Evolutionary conservation across 1,139 yeast genomes (phyloP), one percentile per base, ranked within the genome.

Genomic region (Kodamaea arcana): DNA sequence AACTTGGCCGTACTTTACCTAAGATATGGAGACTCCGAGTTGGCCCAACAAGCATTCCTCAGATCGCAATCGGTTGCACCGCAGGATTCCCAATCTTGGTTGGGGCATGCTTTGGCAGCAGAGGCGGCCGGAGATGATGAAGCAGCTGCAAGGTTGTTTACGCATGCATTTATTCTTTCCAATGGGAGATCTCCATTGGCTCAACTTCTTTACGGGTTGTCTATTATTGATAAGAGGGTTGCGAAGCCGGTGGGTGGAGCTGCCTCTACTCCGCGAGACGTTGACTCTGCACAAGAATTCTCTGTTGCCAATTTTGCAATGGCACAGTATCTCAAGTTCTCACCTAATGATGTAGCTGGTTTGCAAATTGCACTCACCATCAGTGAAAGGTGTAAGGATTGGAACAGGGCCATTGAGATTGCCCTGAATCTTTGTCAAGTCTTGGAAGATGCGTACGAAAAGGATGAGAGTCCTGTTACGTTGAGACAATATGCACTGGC

Each of bases 21-120:
- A 42, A 68, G 75, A 31, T 70, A 72, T 41, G 82, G 81, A 4
- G 97, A 90, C 52, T 49, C 69, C 4, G 80, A 75, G 34, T 70
- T 92, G 29, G 94, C 97, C 0, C 72, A 73, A 33, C 81, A 83
- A 42, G 80, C 95, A 0, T 79, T 84, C 43, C 63, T 72, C 31
- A 74, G 86, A 45, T 83, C 94, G 0, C 94, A 86, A 46, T 79
- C 95, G 13, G 66, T 85, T 9, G 83, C 92, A 2, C 97, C 98
- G 1, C 83, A 80, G 34, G 74, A 71, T 37, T 69, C 85, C 0
- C 67, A 69, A n/a, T 75, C 96, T 0, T 92, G 98, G 97, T 56
- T 85, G 26, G 96, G 96, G 1, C 78, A 82, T 51, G 97, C 96
- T 0, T 57, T 90, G 24, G 63, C 83, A 1, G 72, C 80, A 1